phyloP scores from a whole-genome alignment of 208 protist species.

The Wallacemonas rigidus region DNA sequence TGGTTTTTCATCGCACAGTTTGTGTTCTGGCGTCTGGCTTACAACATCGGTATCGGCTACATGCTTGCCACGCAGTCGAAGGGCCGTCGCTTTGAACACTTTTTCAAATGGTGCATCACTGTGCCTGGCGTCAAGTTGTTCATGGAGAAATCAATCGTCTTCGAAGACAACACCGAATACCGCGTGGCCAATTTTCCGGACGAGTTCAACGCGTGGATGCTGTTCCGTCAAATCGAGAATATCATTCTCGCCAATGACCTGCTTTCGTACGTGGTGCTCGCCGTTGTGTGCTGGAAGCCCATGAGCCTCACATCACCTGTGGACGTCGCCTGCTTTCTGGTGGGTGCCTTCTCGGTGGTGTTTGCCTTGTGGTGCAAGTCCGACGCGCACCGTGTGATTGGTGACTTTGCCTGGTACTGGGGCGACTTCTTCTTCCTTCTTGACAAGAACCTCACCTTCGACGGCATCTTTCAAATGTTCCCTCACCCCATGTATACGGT shows the following conservation, averaged over 20 bases:
- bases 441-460: conserved; percentile 92
- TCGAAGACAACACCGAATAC: conserved; percentile 51
- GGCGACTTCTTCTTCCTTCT: conserved; percentile 97
- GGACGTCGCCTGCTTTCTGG: conserved; percentile 67
- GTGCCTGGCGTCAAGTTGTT: conserved; percentile 23
- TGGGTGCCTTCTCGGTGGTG: conserved; percentile 67
- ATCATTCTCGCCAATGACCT: conserved; percentile 93
- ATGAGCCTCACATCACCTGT: conserved; percentile 33
- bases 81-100: conserved; percentile 34
- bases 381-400: conserved; percentile 95
- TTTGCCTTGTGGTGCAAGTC: conserved; percentile 95
- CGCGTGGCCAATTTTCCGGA: conserved; percentile 59
- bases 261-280: conserved; percentile 80
- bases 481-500: conserved; percentile 97
- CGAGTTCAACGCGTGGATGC: conserved; percentile 95
- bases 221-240: conserved; percentile 93
- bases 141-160: conserved; percentile 60
- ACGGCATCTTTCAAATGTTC: conserved; percentile 95
- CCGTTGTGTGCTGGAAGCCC: conserved; percentile 58
- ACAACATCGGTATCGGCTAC: conserved; percentile 92
- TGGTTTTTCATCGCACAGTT: conserved; percentile 89
- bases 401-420: conserved; percentile 97
- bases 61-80: conserved; percentile 89
- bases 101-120: conserved; percentile 38
- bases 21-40: conserved; percentile 92